Conservation (phyloP, 2,329 filamentous ascomycete genomes). For the Cercospora sesami region DNA sequence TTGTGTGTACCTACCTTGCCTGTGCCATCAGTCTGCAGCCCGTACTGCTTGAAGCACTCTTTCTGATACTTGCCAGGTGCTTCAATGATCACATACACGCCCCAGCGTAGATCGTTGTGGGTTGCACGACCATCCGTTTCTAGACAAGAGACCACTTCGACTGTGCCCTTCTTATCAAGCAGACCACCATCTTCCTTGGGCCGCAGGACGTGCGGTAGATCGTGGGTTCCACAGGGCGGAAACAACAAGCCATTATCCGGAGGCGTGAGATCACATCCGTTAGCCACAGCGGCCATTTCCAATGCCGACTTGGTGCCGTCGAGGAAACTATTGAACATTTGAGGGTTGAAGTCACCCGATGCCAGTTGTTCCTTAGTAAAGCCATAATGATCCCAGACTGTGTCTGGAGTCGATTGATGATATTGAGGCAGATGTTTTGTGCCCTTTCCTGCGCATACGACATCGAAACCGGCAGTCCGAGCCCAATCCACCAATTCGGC, state of each 20-base stretch:
- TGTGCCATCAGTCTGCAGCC: constrained; percentile 47
- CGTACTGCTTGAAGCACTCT: constrained; percentile 50
- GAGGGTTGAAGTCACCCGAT: constrained; percentile 48
- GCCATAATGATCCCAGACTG: constrained; percentile 51
- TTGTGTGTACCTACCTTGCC: constrained; percentile 30
- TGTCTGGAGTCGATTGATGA: constrained; percentile 50
- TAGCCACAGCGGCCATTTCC: constrained; percentile 53
- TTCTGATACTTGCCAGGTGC: constrained; percentile 45
- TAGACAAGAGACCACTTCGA: constrained; percentile 50
- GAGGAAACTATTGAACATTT: constrained; percentile 54
- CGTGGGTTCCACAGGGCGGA: constrained; percentile 48
- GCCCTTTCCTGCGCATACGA: constrained; percentile 50
- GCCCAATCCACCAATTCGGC: constrained; percentile 49
- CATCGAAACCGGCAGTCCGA: constrained; percentile 47
- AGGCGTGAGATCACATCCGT: constrained; percentile 47
- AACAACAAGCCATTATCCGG: constrained; percentile 47
- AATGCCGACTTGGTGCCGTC: constrained; percentile 52
- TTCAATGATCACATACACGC: constrained; percentile 51
- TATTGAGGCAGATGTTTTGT: constrained; percentile 51
- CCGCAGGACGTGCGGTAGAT: constrained; percentile 46
- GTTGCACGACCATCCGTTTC: constrained; percentile 47
- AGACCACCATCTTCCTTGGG: constrained; percentile 47
- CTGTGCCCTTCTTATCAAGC: constrained; percentile 45
- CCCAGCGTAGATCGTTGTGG: constrained; percentile 47
- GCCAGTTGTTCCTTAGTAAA: constrained; percentile 49